Conservation (phyloP, 2,329 filamentous ascomycete species). For the Pseudogymnoascus destructans region DNA sequence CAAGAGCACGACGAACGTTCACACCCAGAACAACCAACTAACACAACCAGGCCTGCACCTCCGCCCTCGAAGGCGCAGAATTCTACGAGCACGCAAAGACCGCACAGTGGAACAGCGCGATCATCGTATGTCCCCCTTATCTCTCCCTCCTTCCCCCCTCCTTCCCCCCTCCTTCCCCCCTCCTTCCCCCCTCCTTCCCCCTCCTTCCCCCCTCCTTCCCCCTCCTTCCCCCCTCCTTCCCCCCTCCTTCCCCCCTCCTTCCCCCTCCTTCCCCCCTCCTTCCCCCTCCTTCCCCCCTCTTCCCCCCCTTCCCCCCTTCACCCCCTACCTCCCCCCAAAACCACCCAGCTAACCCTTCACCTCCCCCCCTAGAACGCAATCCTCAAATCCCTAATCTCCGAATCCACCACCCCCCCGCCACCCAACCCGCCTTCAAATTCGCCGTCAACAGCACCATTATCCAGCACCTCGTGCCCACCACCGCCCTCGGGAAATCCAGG, state of each 20-base stretch:
- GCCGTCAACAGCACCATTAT: slow-evolving; percentile 97
- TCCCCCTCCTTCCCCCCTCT: slow-evolving; percentile 10
- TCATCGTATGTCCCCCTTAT: slow-evolving; percentile 56
- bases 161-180: slow-evolving; percentile 6
- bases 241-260: slow-evolving; percentile 16
- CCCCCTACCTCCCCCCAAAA: not conserved
- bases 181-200: not conserved
- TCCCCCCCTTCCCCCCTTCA: slow-evolving; percentile 4
- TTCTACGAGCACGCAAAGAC: slow-evolving; percentile 82
- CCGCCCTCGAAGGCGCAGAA: slow-evolving; percentile 58
- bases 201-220: slow-evolving; percentile 8
- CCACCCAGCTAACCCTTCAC: not conserved
- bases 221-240: not conserved
- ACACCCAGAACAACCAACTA: slow-evolving; percentile 13
- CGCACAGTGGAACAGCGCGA: slow-evolving; percentile 76
- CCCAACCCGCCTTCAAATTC: slow-evolving; percentile 69
- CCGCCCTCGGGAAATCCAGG: slow-evolving; percentile 48
- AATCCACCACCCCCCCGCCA: slow-evolving; percentile 46
- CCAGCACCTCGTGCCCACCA: slow-evolving; percentile 68
- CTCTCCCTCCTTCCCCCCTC: not conserved
- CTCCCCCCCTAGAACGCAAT: slow-evolving; percentile 49
- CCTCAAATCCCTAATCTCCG: slow-evolving; percentile 64
- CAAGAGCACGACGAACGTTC: not conserved
- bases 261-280: slow-evolving; percentile 5
- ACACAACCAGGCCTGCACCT: slow-evolving; percentile 59